Percentiles rank a stretch among this genome's conserved stretches.
These are phyloP conservation scores for Datisca glomerata DNA, from an alignment of 306 rosid genomes.

Conservation along the genomic window DNA sequence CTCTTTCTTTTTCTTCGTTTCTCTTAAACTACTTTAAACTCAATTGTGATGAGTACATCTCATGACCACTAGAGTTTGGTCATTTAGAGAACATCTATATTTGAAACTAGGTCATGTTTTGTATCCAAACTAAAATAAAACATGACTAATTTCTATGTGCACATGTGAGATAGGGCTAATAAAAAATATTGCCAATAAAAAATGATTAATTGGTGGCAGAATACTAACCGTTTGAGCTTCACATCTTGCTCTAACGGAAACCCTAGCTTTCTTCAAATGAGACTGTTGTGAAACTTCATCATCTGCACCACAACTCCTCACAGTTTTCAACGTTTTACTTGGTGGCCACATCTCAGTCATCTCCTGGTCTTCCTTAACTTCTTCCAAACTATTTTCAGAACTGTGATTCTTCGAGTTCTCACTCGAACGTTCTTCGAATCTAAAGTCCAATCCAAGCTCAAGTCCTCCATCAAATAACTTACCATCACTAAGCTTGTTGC, in stretches of 20 bases:
- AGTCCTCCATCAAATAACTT: slow-evolving; percentile 23
- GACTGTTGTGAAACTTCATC: slow-evolving; percentile 24
- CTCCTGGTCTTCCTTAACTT: slow-evolving; percentile 18
- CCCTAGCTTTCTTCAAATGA: slow-evolving; percentile 47
- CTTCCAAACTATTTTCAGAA: slow-evolving; percentile 10
- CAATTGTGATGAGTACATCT: too few species aligned
- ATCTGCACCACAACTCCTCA: slow-evolving; percentile 12
- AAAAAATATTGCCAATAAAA: not conserved
- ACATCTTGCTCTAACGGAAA: slow-evolving; percentile 57
- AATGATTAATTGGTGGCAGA: not conserved
- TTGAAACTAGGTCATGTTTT: too few species aligned
- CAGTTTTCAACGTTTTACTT: slow-evolving; percentile 23
- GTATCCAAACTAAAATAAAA: too few species aligned
- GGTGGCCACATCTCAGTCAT: slow-evolving; percentile 30
- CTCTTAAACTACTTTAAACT: too few species aligned
- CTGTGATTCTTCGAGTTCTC: slow-evolving; percentile 5
- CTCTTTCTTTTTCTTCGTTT: too few species aligned
- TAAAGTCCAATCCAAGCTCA: slow-evolving; percentile 31
- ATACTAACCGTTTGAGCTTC: slow-evolving; percentile 41
- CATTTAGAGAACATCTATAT: too few species aligned
- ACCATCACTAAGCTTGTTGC: slow-evolving; percentile 6
- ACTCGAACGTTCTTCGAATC: slow-evolving; percentile 10
- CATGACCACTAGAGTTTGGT: too few species aligned
- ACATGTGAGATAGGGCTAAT: not conserved
- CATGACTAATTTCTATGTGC: not conserved